Evolutionary conservation across 1,284 basidiomycete genomes (phyloP).

Genomic region (Laetiporus sulphureus): DNA sequence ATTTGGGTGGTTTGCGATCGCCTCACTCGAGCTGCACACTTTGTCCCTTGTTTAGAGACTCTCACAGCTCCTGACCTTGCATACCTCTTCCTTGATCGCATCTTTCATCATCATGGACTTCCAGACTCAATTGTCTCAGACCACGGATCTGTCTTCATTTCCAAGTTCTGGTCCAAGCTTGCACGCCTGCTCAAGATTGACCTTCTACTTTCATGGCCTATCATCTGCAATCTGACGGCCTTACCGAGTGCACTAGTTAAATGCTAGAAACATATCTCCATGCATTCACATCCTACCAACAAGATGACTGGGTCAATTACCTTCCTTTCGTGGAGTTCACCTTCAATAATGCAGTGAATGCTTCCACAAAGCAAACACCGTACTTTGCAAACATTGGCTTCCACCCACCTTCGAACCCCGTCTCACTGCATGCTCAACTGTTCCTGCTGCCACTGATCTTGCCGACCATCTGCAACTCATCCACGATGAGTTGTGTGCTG

Average conservation of each 20-base stretch:
- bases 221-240: slow-evolving; percentile 39
- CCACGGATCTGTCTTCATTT: slow-evolving; percentile 35
- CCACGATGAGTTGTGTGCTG: slow-evolving; percentile 20
- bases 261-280: slow-evolving; percentile 33
- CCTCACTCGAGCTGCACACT: slow-evolving; percentile 19
- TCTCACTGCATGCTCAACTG: background rate
- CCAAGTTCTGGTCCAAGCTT: slow-evolving; percentile 34
- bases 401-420: slow-evolving; percentile 13
- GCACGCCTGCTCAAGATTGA: slow-evolving; percentile 23
- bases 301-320: too few relatives aligned
- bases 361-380: slow-evolving; percentile 25
- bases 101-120: slow-evolving; percentile 28
- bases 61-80: slow-evolving; percentile 1
- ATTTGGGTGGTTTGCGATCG: slow-evolving; percentile 28
- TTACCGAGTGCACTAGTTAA: slow-evolving; percentile 20
- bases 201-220: slow-evolving; percentile 13
- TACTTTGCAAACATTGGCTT: slow-evolving; percentile 33
- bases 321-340: slow-evolving; percentile 35
- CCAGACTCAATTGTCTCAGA: slow-evolving; percentile 35
- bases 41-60: slow-evolving; percentile 16
- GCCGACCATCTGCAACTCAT: slow-evolving; percentile 13
- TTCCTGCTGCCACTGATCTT: slow-evolving; percentile 17
- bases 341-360: slow-evolving; percentile 20
- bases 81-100: slow-evolving; percentile 5
- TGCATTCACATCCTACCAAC: too few relatives aligned